These are phyloP conservation scores for Acer campestre DNA, from an alignment of 345 rosid species.

Conservation along the genomic window DNA sequence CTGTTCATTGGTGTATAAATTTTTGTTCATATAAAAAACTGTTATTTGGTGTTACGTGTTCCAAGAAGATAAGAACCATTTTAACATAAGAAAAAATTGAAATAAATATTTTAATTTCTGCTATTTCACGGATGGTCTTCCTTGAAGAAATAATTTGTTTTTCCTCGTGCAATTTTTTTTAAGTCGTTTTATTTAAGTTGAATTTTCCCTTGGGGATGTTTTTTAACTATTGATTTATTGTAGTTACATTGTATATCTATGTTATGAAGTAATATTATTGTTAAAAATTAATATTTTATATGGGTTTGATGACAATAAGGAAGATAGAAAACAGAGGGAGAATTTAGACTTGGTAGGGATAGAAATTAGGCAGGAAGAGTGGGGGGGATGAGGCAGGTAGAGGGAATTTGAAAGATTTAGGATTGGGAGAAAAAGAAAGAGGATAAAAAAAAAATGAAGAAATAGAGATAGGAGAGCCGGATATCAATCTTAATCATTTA, in stretches of 20 bases:
- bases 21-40: conserved; percentile 1
- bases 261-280: background rate
- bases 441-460: no score
- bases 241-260: background rate
- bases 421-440: background rate
- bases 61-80: background rate
- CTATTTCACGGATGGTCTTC: background rate
- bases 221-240: background rate
- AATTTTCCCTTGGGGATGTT: background rate
- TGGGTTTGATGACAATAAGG: background rate
- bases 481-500: no score
- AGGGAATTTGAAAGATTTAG: background rate
- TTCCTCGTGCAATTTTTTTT: background rate
- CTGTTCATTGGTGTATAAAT: background rate
- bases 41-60: conserved; percentile 9
- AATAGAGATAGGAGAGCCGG: no score
- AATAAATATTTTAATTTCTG: background rate
- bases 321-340: background rate
- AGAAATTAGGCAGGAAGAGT: background rate
- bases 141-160: conserved; percentile 8
- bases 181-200: background rate
- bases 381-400: no score
- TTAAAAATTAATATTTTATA: no score
- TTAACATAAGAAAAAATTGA: conserved; percentile 3
- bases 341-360: background rate